Evolutionary conservation across 495 filamentous ascomycete genomes (phyloP).

Genomic region (Aspergillus nanangensis): DNA sequence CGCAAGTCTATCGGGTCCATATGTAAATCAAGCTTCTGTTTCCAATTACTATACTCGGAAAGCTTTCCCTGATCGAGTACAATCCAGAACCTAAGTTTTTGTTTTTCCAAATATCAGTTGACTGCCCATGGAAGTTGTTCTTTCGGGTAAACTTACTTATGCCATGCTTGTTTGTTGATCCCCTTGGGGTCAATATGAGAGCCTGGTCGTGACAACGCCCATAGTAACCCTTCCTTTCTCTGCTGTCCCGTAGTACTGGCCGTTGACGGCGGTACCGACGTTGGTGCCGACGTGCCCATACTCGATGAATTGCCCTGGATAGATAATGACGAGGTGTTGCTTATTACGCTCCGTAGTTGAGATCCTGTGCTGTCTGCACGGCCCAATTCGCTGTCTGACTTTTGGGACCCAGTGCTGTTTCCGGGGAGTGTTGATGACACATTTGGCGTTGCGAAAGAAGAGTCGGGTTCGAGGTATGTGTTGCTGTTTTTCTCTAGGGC

Average conservation of each 20-base stretch:
- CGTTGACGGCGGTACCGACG: slow-evolving; percentile 26
- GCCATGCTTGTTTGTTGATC: slow-evolving; percentile 96
- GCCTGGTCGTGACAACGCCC: slow-evolving; percentile 89
- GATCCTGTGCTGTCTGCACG: slow-evolving; percentile 70
- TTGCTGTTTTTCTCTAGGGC: slow-evolving; percentile 85
- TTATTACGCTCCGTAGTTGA: slow-evolving; percentile 48
- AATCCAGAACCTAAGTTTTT: slow-evolving; percentile 87
- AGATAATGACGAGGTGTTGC: slow-evolving; percentile 44
- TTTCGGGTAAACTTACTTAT: slow-evolving; percentile 93
- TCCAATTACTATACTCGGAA: slow-evolving; percentile 99
- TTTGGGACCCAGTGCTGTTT: slow-evolving; percentile 33
- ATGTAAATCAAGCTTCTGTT: slow-evolving; percentile 91
- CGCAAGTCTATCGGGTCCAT: slow-evolving; percentile 98
- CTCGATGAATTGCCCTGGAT: slow-evolving; percentile 38
- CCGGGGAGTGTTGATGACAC: slow-evolving; percentile 19
- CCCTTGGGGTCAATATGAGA: slow-evolving; percentile 93
- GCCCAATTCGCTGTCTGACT: slow-evolving; percentile 60
- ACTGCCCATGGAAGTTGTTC: too few relatives aligned
- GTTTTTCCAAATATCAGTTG: too few relatives aligned
- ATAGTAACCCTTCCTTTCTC: slow-evolving; percentile 88
- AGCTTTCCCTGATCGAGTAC: slow-evolving; percentile 94
- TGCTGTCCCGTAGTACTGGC: slow-evolving; percentile 46
- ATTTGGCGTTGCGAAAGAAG: slow-evolving; percentile 23
- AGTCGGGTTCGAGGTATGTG: slow-evolving; percentile 72
- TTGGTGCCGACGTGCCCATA: slow-evolving; percentile 24